Conservation (phyloP, 169 alveolate genomes). For the Cryptosporidium andersoni region DNA sequence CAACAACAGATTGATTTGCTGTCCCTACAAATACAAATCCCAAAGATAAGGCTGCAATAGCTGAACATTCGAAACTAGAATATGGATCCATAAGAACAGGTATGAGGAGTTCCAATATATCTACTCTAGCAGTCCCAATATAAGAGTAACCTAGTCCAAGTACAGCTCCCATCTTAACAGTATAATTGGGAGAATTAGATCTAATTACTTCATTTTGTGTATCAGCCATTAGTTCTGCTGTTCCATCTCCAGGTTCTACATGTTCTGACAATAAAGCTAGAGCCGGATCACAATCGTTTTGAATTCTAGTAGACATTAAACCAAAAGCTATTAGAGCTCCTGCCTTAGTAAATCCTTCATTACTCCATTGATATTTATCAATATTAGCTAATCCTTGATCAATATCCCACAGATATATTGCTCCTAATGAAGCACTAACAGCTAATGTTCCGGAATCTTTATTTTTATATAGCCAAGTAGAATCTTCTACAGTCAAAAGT, state of each 20-base stretch:
- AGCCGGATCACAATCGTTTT: constrained; percentile 95
- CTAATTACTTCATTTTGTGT: constrained; percentile 4
- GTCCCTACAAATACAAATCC: constrained; percentile 97
- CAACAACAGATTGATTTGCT: constrained; percentile 91
- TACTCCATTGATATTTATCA: constrained; percentile 92
- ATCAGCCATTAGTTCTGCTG: constrained; percentile 5
- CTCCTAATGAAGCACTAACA: constrained; percentile 95
- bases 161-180: constrained; percentile 91
- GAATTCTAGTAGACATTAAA: constrained; percentile 89
- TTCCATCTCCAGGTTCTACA: constrained; percentile 74
- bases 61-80: constrained; percentile 90
- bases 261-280: constrained; percentile 93
- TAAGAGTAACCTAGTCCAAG: constrained; percentile 97
- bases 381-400: constrained; percentile 91
- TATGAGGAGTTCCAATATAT: constrained; percentile 85
- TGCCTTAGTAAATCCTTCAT: constrained; percentile 92
- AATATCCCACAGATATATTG: constrained; percentile 96
- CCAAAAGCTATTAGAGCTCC: constrained; percentile 96
- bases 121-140: constrained; percentile 96
- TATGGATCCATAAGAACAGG: constrained; percentile 88
- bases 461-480: constrained; percentile 91
- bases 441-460: constrained; percentile 94
- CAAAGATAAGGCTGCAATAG: constrained; percentile 94
- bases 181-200: constrained; percentile 64
- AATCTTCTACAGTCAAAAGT: constrained; percentile 84